Evolutionary conservation across 169 alveolate species (phyloP), one percentile per base, ranked within the genome.

Genomic region (Cyclospora cayetanensis): DNA sequence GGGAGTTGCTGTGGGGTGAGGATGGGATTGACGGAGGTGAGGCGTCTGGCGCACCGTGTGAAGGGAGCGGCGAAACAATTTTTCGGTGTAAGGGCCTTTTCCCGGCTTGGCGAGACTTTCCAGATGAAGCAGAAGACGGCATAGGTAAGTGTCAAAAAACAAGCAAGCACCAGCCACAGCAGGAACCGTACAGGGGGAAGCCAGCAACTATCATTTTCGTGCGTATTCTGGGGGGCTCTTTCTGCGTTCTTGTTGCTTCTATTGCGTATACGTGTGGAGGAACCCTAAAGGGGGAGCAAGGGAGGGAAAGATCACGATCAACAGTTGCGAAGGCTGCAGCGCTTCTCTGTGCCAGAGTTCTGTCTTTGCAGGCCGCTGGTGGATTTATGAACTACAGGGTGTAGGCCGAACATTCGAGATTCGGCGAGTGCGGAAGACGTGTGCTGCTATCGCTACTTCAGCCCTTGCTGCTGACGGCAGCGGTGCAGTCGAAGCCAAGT

Each of bases 321-420:
- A n/a, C 11, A 60, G 34, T 4, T 11, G 15, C 72, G 72, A 18
- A 9, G 29, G 72, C 72, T 4, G n/a, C n/a, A 3, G 77, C 77
- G 42, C 12, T 3, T 11, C 20, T 35, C 41, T 1, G 37, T 12
- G 9, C 25, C 60, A 50, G 60, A 9, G n/a, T n/a, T n/a, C n/a
- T n/a, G n/a, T n/a, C n/a, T n/a, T n/a, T 29, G 4, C 70, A 22
- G 43, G 79, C 74, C n/a, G 35, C 18, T 79, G 89, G 89, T 53
- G 89, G 20, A 72, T 79, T 9, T 79, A 29, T 29, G 89, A 79
- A 46, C 89, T 79, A 25, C 89, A 79, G 72, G 89, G 89, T 15
- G 89, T 79, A 20, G 89, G 89, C 31, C 46, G 72, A 1, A n/a
- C 53, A 12, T 79, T 79, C 43, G 89, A 79, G 29, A 29, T 79